Base-by-base conservation (phyloP, 768 basidiomycete genomes). In the Psilocybe sp. region DNA sequence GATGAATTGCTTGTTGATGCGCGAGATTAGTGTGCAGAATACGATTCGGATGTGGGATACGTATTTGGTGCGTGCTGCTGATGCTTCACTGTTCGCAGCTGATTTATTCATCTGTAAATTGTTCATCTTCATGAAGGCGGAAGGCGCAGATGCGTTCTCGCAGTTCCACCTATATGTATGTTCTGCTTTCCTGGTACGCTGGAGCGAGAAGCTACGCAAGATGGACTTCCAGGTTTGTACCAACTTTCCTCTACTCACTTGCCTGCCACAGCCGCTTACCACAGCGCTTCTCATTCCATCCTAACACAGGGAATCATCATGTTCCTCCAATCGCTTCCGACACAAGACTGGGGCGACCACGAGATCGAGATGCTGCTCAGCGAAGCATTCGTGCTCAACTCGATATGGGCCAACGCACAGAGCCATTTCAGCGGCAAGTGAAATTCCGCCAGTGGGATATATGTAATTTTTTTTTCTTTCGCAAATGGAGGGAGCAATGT, bases 41-140 rank as follows among this genome's bases (percentile, higher is more conserved):
- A 98, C 96, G 14, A 91, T 98, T 44, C 81, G 97, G 48, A 98
- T 98, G 96, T 99, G 97, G 97, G 97, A 99, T 66, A 98, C 97
- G 11, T 99, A 99, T 68, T 71, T 99, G 62, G 97, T 98, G 52
- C 49, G 91, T 69, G 4, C 3, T 28, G 23, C 15, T 44, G 20
- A 42, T 32, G 37, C 12, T 36, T 23, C 10, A 7, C 41, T 35
- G 53, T 28, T 7, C 23, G 23, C 23, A 28, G 23, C 23, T 28
- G 23, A 28, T 28, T 28, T n/a, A 23, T 23, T 12, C 23, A 49
- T 33, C 39, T 40, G 15, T 49, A n/a, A n/a, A n/a, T 32, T 36
- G 20, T 32, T n/a, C 15, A 18, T 39, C 36, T 14, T 20, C 42
- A 13, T 39, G 1, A 52, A 99, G 97, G 89, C 96, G 12, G 97